Evolutionary conservation across 2,329 filamentous ascomycete genomes (phyloP).

Genomic region (Cordyceps javanica): DNA sequence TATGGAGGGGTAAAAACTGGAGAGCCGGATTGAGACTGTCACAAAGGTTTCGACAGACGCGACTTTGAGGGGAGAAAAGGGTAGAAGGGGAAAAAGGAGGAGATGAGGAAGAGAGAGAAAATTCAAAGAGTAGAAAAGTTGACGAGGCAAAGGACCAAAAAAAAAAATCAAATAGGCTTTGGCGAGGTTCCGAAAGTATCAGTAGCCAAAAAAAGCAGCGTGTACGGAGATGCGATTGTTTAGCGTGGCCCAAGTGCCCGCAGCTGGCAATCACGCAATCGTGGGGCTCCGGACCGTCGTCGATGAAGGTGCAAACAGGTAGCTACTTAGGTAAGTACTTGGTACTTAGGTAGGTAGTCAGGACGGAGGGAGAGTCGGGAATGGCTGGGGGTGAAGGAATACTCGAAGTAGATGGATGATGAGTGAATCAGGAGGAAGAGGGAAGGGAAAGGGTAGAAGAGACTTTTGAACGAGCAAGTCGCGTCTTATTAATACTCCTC

Average conservation of each 20-base stretch:
- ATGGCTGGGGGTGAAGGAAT: not conserved
- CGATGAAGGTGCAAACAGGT: not conserved
- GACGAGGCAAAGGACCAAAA: slow-evolving; percentile 1
- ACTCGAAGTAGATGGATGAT: not conserved
- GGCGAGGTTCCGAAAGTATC: slow-evolving; percentile 11
- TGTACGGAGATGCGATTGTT: slow-evolving; percentile 10
- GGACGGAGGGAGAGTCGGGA: not conserved
- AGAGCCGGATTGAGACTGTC: not conserved
- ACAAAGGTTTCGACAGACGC: not conserved
- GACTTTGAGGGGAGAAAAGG: too few species aligned
- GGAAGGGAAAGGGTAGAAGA: not conserved
- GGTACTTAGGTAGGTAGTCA: not conserved
- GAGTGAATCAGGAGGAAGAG: not conserved
- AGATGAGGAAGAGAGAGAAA: not conserved
- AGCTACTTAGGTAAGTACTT: not conserved
- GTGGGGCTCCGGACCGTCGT: slow-evolving; percentile 21
- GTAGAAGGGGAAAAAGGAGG: slow-evolving; percentile 10
- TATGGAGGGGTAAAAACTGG: not conserved
- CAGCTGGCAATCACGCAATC: slow-evolving; percentile 25
- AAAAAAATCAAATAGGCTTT: slow-evolving; percentile 8
- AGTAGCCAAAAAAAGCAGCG: slow-evolving; percentile 12
- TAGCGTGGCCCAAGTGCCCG: slow-evolving; percentile 2
- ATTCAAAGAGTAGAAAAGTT: not conserved
- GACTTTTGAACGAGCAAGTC: not conserved
- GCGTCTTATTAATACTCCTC: not conserved